Evolutionary conservation across 1,284 basidiomycete species (phyloP).

Genomic region (Ceratobasidium sp.): DNA sequence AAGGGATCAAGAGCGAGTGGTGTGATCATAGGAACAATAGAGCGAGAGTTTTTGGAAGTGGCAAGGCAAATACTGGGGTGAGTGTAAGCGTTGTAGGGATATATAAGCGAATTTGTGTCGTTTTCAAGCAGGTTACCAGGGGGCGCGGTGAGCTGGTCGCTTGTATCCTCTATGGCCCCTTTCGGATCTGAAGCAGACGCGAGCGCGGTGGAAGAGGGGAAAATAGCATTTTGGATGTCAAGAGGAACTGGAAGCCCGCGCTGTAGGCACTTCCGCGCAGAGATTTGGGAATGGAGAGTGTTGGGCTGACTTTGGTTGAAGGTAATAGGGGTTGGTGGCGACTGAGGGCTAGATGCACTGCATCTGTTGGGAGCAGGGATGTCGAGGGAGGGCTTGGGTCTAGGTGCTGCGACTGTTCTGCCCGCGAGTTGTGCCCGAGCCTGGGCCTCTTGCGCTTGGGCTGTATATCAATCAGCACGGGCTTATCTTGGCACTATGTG

Average conservation of each 20-base stretch:
- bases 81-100: conserved; percentile 95
- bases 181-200: conserved; percentile 68
- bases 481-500: conserved; percentile 28
- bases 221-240: conserved; percentile 83
- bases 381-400: conserved; percentile 31
- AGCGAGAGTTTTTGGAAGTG: conserved; percentile 81
- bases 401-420: conserved; percentile 6
- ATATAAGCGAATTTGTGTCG: conserved; percentile 84
- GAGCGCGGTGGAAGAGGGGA: conserved; percentile 81
- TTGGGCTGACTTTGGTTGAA: no score
- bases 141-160: conserved; percentile 52
- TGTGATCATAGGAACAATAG: conserved; percentile 90
- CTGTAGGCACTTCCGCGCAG: conserved; percentile 88
- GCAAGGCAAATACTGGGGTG: conserved; percentile 83
- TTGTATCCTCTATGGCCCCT: conserved; percentile 51
- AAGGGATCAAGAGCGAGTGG: conserved; percentile 95
- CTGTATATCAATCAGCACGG: conserved; percentile 5
- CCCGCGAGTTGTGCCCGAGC: conserved; percentile 23
- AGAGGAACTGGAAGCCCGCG: conserved; percentile 87
- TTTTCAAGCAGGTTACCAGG: no score
- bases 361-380: conserved; percentile 44
- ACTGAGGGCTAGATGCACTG: conserved; percentile 55
- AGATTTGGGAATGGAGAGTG: conserved; percentile 90
- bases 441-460: no score
- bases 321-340: conserved; percentile 75